Evolutionary conservation across 345 rosid species (phyloP), one percentile per base, ranked within the genome.

Genomic region (Stellera chamaejasme): DNA sequence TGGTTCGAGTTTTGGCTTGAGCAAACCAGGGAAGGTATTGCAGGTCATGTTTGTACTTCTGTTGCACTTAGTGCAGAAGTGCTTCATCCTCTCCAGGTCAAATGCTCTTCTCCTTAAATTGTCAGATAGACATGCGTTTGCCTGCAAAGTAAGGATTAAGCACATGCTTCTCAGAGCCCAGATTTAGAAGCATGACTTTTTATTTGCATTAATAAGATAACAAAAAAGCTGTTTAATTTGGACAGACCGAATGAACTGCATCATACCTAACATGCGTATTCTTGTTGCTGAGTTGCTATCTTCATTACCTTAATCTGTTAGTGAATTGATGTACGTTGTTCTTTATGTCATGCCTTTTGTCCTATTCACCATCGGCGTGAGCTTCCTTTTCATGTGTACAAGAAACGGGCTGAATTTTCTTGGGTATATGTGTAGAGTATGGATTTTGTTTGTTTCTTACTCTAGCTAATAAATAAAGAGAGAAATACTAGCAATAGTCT

Each of bases 91-190:
- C 55, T 84, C 85, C 23, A 28, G 50, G 69, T 93, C 65, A 70
- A 89, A 93, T 13, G 77, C 73, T 41, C 52, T 64, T 64, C 99
- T 84, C 69, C 63, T 81, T 12, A 56, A 69, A 51, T 48, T 66
- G 51, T 93, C 84, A 1, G 90, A 74, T 1, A 87, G 87, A 73
- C 86, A 80, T 11, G 80, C 43, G 69, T 83, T 83, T 8, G 90
- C 99, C 99, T 93, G 81, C 72, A 66, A 54, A 28, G 14, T 47
- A 13, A 42, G 14, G 9, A 4, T 5, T 50, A 51, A 25, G 10
- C 4, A 11, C 56, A 36, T 15, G 12, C 26, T 32, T 32, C 39
- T 2, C 9, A 32, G 39, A 32, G 39, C 39, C 39, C 39, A 32
- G 39, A 32, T 5, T 32, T 5, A 32, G 9, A 32, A 32, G 9